Percentiles rank a stretch among this genome's conserved stretches.
phyloP scores from a whole-genome alignment of 768 basidiomycete species.

The Cyathus striatus region DNA sequence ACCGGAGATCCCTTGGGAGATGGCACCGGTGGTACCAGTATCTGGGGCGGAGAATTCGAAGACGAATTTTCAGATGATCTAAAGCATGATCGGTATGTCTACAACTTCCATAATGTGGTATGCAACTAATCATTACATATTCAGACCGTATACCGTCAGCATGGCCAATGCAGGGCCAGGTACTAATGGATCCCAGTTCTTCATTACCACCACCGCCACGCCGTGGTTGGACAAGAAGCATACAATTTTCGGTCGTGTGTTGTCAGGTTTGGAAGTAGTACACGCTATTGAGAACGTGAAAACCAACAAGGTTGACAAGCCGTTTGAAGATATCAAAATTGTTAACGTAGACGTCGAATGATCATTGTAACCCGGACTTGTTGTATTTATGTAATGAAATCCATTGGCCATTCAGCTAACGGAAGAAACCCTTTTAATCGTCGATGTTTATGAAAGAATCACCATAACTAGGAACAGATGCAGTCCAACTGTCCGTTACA shows the following conservation, averaged over 20 bases:
- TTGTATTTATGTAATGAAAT: slow-evolving; percentile 7
- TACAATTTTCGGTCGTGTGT: slow-evolving; percentile 89
- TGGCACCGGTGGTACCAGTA: slow-evolving; percentile 86
- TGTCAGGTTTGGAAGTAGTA: slow-evolving; percentile 84
- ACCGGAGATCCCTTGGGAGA: slow-evolving; percentile 95
- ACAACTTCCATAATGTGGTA: slow-evolving; percentile 5
- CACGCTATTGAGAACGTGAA: slow-evolving; percentile 91
- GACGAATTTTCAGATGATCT: slow-evolving; percentile 90
- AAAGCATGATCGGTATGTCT: slow-evolving; percentile 81
- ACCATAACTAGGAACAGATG: too few relatives aligned
- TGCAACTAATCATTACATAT: not conserved
- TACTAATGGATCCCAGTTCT: slow-evolving; percentile 97
- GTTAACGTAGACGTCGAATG: slow-evolving; percentile 73
- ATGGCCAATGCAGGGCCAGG: slow-evolving; percentile 91
- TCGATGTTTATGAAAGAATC: too few relatives aligned
- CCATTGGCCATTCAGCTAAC: too few relatives aligned
- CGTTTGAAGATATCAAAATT: slow-evolving; percentile 92
- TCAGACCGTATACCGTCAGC: slow-evolving; percentile 88
- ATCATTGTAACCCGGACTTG: slow-evolving; percentile 2
- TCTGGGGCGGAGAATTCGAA: slow-evolving; percentile 89
- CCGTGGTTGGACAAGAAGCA: slow-evolving; percentile 92
- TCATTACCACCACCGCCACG: slow-evolving; percentile 92
- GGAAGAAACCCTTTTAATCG: too few relatives aligned
- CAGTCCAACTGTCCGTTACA: too few relatives aligned
- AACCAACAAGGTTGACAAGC: slow-evolving; percentile 80